phyloP scores from a whole-genome alignment of 2,329 filamentous ascomycete genomes.

The Nemania sp. region DNA sequence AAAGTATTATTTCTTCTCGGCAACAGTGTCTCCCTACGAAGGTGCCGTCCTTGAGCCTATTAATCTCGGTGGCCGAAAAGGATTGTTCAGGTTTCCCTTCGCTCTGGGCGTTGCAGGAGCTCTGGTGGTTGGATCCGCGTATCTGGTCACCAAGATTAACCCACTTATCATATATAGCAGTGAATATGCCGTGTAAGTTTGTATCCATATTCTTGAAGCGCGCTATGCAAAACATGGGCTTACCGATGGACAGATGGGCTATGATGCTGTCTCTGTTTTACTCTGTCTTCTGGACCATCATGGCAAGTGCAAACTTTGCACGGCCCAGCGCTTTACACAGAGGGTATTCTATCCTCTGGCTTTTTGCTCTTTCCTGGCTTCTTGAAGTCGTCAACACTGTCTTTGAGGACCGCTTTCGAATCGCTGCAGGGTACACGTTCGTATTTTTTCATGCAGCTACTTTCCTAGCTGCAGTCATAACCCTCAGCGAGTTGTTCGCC shows the following conservation, averaged over 20 bases:
- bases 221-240: constrained; percentile 6
- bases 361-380: constrained; percentile 76
- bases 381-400: constrained; percentile 75
- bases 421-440: constrained; percentile 80
- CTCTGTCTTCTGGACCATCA: constrained; percentile 78
- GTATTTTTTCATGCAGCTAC: constrained; percentile 78
- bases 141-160: constrained; percentile 80
- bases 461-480: constrained; percentile 75
- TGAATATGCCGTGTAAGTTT: constrained; percentile 68
- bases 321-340: constrained; percentile 87
- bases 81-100: constrained; percentile 82
- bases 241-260: constrained; percentile 58
- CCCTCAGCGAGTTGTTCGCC: constrained; percentile 79
- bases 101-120: constrained; percentile 70
- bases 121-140: constrained; percentile 72
- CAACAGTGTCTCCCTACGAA: constrained; percentile 58
- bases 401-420: constrained; percentile 73
- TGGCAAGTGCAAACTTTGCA: constrained; percentile 70
- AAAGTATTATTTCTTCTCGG: constrained; percentile 87
- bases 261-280: constrained; percentile 86
- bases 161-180: constrained; percentile 91
- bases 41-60: constrained; percentile 66
- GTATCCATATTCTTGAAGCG: not conserved
- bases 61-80: constrained; percentile 74
- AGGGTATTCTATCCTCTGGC: constrained; percentile 80